Evolutionary conservation across 2,329 filamentous ascomycete genomes (phyloP), one percentile per base, ranked within the genome.

Genomic region (Alternaria sp.): DNA sequence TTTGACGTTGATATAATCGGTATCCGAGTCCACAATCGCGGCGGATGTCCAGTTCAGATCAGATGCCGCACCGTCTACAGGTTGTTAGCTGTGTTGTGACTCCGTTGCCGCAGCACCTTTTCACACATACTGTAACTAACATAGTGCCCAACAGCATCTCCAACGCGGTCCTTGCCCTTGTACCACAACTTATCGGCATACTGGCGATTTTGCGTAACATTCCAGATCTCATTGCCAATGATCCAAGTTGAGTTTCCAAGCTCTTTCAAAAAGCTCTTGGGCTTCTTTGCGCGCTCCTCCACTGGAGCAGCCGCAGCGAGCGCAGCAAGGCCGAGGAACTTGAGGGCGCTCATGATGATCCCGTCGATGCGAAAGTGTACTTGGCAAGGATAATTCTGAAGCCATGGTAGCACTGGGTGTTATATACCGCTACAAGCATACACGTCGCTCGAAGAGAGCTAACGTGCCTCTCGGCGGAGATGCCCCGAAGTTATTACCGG

Each of bases 31-130:
- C 43, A 78, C 77, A 28, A 86, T 81, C 0, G 73, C 73, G 2
- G 83, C 84, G 2, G 81, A 82, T 1, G 82, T 84, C 82, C 83
- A 86, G 30, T 77, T 80, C 6, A 86, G 73, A 62, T 86, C 79
- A 32, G 79, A 82, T 21, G 77, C 80, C 8, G 82, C 83, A 25
- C 83, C 84, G 59, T 85, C 83, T 85, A 28, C 43, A 11, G 4
- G 28, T 70, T 65, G 45, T 55, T 21, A 26, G 49, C 30, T 12
- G n/a, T 13, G 9, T 40, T 30, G 9, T 25, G 5, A 6, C 8
- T 36, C 11, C 11, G 0, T 23, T 23, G 19, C 7, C 13, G 28
- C 28, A 36, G 49, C 12, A 30, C 49, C 19, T 40, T 5, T 21
- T 17, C 12, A 17, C 4, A 73, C 75, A 40, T 72, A 83, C 81